Evolutionary conservation across 2,329 filamentous ascomycete species (phyloP).

Genomic region (Neofusicoccum cordaticola): DNA sequence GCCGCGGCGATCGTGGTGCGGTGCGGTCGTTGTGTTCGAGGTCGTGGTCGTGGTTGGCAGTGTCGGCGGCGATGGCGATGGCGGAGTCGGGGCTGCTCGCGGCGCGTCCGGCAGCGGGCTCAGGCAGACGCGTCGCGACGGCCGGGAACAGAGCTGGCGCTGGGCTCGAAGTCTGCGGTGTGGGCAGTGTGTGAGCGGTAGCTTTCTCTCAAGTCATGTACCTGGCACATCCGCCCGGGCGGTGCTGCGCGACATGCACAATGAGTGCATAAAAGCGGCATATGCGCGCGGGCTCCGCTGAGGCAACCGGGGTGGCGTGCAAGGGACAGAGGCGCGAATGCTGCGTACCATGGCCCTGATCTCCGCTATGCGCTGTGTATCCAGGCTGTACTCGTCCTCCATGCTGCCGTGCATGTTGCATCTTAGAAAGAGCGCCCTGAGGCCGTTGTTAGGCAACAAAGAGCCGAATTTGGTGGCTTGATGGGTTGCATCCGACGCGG

Average conservation of each 20-base stretch:
- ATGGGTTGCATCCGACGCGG: not conserved
- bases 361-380: constrained; percentile 13
- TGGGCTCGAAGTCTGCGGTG: constrained; percentile 4
- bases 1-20: not conserved
- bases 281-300: not conserved
- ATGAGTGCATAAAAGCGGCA: constrained; percentile 7
- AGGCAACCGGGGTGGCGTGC: not conserved
- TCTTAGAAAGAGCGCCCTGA: not conserved
- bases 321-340: not conserved
- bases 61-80: not conserved
- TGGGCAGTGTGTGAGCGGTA: not conserved
- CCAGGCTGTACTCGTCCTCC: constrained; percentile 2
- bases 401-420: not conserved
- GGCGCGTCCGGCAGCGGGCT: not conserved
- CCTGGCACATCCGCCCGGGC: not conserved
- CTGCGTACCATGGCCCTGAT: constrained; percentile 12
- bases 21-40: not conserved
- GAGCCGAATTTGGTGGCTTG: not conserved
- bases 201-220: constrained; percentile 1
- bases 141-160: not conserved
- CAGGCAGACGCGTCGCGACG: constrained; percentile 12
- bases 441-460: not conserved
- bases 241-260: not conserved
- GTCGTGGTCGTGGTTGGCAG: not conserved
- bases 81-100: not conserved